Evolutionary conservation across 176 grass and related monocot species (phyloP), one percentile per base, ranked within the genome.

Genomic region (Musa troglodytarum): DNA sequence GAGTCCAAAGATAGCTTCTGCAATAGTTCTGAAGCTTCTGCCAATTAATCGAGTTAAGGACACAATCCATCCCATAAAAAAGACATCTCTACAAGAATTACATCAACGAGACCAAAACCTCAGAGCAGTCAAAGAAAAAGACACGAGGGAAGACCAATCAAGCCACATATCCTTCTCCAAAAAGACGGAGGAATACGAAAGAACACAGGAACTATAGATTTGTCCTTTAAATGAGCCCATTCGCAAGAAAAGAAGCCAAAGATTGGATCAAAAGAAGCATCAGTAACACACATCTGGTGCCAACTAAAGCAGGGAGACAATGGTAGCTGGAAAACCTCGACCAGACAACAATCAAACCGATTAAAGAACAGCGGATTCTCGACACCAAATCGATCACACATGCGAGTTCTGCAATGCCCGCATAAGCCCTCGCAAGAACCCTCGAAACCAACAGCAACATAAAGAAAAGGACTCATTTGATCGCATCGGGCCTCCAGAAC

Each of bases 21-120:
- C 85, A 96, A 80, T 61, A 93, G 83, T 80, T 85, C 90, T 29
- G 94, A 81, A 61, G 88, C 79, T 85, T 93, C 88, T 87, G 85
- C 14, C 61, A 51, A 5, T 43, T 84, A 67, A 7, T 4, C 10
- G 28, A 78, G 78, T 88, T 78, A 90, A 87, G 83, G 87, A 75
- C 81, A 10, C 4, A 6, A 43, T 43, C 34, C 4, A 43, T 43
- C 34, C 34, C 4, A 43, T 4, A 43, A 43, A 43, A 69, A 74
- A 50, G 12, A 49, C 63, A 22, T 22, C 75, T 59, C 34, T 77
- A 81, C 56, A 2, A 2, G 15, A 25, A 4, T 21, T 54, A 7
- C 25, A 11, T 56, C 25, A 10, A 43, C 65, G 61, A 54, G 52
- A 26, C 26, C 49, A 20, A 14, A 53, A 43, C 34, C 34, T 21